Base-by-base conservation (phyloP, 345 rosid species). In the Citropsis articulata region DNA sequence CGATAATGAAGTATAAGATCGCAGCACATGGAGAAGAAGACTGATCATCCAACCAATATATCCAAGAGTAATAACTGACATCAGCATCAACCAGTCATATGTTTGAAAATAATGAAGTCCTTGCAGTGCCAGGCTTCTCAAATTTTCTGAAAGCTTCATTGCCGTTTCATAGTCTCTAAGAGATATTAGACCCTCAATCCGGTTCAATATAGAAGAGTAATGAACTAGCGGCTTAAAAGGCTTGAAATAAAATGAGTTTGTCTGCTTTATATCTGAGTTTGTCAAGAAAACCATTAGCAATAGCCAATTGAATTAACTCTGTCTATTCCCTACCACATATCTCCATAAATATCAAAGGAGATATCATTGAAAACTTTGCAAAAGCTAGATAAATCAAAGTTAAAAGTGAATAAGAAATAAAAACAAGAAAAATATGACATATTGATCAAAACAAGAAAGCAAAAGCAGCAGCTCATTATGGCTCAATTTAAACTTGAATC, bases 91-190 rank as follows among this genome's bases (percentile, higher is more conserved):
- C 98, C 97, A 95, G 78, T 95, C 98, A 77, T 95, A 95, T 9
- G 98, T 95, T 81, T 95, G 98, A 84, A 90, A 95, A 88, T 93
- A 95, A 69, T 93, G 97, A 76, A 95, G 92, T 40, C 98, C 98
- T 63, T 93, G 85, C 59, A 95, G 87, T 21, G 98, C 92, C 90
- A 90, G 85, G 85, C 88, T 85, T 90, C 95, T 95, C 45, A 95
- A 93, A 79, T 88, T 88, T 82, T 91, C 85, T 25, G 91, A 85
- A 71, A 80, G 86, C 85, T 80, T 88, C 95, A 88, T 84, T 57
- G 97, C 98, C 72, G 87, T 86, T 81, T 85, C 88, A 79, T 87
- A 91, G 79, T 86, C 87, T 82, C 83, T 77, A 16, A 80, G 72
- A 65, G 86, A 86, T 80, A 92, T 85, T 68, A 87, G 87, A 75